Evolutionary conservation across 2,329 filamentous ascomycete genomes (phyloP).

Genomic region (Aspergillus tanneri): DNA sequence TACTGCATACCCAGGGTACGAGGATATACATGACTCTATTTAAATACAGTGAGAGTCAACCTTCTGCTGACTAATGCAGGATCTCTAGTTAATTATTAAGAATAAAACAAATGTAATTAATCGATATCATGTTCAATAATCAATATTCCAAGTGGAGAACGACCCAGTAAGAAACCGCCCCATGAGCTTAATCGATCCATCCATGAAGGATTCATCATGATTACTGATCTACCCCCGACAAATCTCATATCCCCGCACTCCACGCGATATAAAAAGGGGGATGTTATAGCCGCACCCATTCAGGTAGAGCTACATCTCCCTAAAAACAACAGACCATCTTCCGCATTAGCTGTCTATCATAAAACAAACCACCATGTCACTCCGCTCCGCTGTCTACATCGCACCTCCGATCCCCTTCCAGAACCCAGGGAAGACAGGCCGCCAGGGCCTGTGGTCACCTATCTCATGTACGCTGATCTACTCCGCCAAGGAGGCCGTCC

Average conservation of each 20-base stretch:
- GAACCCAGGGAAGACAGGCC: conserved; percentile 1
- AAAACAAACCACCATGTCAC: conserved; percentile 1
- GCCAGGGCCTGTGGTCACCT: conserved; percentile 3
- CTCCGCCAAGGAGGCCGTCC: conserved; percentile 33
- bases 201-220: background rate
- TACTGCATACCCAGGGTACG: too few species aligned
- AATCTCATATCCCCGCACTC: too few species aligned
- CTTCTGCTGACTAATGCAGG: too few species aligned
- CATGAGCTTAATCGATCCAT: background rate
- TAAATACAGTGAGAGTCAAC: too few species aligned
- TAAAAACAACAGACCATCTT: too few species aligned
- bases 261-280: too few species aligned
- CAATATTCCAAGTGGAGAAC: background rate
- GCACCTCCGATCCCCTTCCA: conserved; percentile 7
- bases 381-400: conserved; percentile 8
- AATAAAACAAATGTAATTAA: too few species aligned
- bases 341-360: too few species aligned
- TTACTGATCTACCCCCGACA: conserved; percentile 2
- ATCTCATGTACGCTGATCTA: conserved; percentile 26
- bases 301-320: too few species aligned
- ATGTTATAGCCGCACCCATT: too few species aligned
- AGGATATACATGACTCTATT: too few species aligned
- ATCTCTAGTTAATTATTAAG: too few species aligned
- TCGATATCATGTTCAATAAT: background rate
- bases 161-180: background rate